Percentiles rank a stretch among this genome's conserved stretches.
Evolutionary conservation across 805 yeast species (phyloP).

Genomic region (Helenozyma baotianmanensis): DNA sequence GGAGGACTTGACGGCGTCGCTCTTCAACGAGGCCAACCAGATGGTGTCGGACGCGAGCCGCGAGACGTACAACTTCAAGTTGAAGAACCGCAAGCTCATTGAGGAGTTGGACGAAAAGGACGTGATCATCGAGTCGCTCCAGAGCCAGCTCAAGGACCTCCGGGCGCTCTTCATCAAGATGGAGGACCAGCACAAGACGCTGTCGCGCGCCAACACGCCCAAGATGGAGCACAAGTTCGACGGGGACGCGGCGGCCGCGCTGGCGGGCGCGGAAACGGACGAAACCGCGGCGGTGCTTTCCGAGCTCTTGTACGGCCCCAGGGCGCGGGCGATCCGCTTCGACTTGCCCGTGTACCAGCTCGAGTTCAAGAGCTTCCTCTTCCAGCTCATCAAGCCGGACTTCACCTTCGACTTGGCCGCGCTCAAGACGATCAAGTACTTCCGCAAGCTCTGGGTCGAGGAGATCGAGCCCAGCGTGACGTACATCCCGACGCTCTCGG

Average conservation of each 20-base stretch:
- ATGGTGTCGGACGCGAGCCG: conserved; percentile 79
- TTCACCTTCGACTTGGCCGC: conserved; percentile 33
- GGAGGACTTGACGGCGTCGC: conserved; percentile 70
- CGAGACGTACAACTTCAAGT: conserved; percentile 55
- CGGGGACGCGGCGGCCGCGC: not conserved
- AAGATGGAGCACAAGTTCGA: conserved; percentile 6
- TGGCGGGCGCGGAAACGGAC: not conserved
- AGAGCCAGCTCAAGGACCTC: conserved; percentile 62
- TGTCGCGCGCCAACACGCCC: conserved; percentile 13
- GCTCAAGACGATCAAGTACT: conserved; percentile 52
- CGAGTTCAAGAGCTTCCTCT: conserved; percentile 42
- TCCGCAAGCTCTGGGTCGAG: conserved; percentile 61
- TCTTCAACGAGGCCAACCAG: conserved; percentile 78
- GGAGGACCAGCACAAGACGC: conserved; percentile 36
- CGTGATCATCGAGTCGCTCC: conserved; percentile 56
- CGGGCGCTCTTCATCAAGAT: conserved; percentile 55
- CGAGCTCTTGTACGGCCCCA: conserved; percentile 32
- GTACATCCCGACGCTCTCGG: conserved; percentile 40
- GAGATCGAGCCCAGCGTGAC: conserved; percentile 59
- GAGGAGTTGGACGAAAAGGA: conserved; percentile 65
- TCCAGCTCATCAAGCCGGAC: conserved; percentile 27
- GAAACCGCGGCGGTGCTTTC: conserved; percentile 10
- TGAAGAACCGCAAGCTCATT: conserved; percentile 52
- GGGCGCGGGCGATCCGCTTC: conserved; percentile 35
- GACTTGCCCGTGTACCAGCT: conserved; percentile 40